phyloP scores from a whole-genome alignment of 2,329 filamentous ascomycete species.

The Aspergillus awamori region DNA sequence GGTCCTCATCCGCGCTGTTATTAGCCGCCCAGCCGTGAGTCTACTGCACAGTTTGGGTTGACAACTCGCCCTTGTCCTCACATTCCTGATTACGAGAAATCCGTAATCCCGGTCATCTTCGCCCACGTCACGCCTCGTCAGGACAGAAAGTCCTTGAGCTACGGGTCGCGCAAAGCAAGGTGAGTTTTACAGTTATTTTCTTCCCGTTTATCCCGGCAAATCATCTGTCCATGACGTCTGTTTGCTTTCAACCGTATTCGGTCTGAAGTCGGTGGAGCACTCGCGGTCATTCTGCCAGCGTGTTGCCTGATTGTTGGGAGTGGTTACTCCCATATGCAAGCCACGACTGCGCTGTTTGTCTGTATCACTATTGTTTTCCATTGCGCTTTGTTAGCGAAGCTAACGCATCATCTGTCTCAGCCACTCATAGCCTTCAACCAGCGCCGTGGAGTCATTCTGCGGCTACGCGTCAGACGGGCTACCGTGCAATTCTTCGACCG shows the following conservation, averaged over 20 bases:
- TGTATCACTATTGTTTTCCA: background rate
- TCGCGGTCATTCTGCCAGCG: background rate
- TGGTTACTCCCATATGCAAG: background rate
- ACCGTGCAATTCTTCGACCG: slow-evolving; percentile 26
- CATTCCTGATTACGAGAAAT: slow-evolving; percentile 20
- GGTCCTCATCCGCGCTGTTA: background rate
- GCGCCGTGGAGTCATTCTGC: slow-evolving; percentile 22
- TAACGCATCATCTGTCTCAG: background rate
- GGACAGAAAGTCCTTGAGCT: background rate
- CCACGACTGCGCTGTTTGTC: background rate
- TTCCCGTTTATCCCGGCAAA: background rate
- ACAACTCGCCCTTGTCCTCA: slow-evolving; percentile 12
- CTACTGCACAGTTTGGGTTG: background rate
- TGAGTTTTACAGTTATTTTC: background rate
- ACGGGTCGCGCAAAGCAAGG: background rate
- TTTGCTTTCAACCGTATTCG: background rate
- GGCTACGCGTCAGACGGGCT: slow-evolving; percentile 17
- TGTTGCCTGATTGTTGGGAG: background rate
- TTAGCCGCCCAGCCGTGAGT: background rate
- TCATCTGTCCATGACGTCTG: background rate
- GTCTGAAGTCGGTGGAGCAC: background rate
- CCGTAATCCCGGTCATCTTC: slow-evolving; percentile 7
- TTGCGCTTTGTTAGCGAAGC: background rate
- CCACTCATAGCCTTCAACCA: background rate
- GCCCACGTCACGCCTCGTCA: slow-evolving; percentile 3